Conservation (phyloP, 1,284 basidiomycete species). For the Amylostereum areolatum region DNA sequence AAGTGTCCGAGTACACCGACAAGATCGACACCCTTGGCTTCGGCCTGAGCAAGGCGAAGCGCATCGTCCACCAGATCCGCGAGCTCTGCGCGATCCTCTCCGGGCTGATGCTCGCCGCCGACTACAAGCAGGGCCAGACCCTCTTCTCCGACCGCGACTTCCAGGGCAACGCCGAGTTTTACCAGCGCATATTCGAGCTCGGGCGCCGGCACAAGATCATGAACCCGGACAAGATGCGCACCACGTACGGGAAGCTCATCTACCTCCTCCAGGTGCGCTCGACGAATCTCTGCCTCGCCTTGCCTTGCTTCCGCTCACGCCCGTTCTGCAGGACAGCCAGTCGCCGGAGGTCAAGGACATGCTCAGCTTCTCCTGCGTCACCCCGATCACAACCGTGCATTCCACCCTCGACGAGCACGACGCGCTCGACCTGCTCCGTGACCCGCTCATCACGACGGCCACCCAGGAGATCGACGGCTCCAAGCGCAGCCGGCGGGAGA, state of each 20-base stretch:
- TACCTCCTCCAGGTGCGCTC: slow-evolving; percentile 73
- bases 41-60: slow-evolving; percentile 68
- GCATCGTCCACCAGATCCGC: slow-evolving; percentile 76
- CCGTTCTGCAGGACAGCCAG: slow-evolving; percentile 61
- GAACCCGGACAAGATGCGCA: slow-evolving; percentile 84
- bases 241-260: slow-evolving; percentile 78
- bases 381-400: slow-evolving; percentile 69
- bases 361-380: slow-evolving; percentile 68
- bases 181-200: slow-evolving; percentile 69
- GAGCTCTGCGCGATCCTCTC: slow-evolving; percentile 81
- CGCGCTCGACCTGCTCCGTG: slow-evolving; percentile 63
- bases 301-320: slow-evolving; percentile 1
- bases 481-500: slow-evolving; percentile 60
- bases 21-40: slow-evolving; percentile 76
- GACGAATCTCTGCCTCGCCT: no score
- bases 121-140: slow-evolving; percentile 81
- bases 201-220: slow-evolving; percentile 82
- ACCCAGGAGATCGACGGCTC: slow-evolving; percentile 76
- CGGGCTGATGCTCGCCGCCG: slow-evolving; percentile 69
- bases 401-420: slow-evolving; percentile 53
- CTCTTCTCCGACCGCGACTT: slow-evolving; percentile 76
- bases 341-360: slow-evolving; percentile 69
- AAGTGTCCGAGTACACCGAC: slow-evolving; percentile 81
- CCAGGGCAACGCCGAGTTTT: slow-evolving; percentile 68
- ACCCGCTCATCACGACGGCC: slow-evolving; percentile 64